phyloP scores from a whole-genome alignment of 192 early-diverging fungal species.

The Coemansia sp. region DNA sequence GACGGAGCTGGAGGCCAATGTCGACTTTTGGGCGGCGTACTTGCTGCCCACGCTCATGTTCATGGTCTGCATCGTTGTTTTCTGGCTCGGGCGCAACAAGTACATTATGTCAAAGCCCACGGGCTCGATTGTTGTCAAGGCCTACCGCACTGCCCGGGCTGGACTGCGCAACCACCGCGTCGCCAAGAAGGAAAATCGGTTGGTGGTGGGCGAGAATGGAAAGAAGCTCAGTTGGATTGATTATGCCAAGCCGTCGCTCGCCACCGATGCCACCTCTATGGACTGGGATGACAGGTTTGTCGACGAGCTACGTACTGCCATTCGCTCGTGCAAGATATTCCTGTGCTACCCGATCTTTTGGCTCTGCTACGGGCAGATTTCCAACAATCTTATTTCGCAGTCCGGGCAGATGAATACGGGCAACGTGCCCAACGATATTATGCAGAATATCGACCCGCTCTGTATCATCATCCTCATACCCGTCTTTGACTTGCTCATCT shows the following conservation, averaged over 20 bases:
- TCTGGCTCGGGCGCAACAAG: conserved; percentile 57
- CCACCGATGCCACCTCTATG: conserved; percentile 3
- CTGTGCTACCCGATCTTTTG: conserved; percentile 76
- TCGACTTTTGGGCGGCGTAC: conserved; percentile 63
- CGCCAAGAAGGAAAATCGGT: conserved; percentile 36
- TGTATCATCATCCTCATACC: conserved; percentile 62
- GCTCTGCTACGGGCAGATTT: conserved; percentile 70
- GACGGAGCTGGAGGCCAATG: conserved; percentile 59
- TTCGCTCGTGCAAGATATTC: conserved; percentile 72
- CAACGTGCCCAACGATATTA: conserved; percentile 63
- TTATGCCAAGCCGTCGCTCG: conserved; percentile 63
- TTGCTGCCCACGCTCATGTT: conserved; percentile 65
- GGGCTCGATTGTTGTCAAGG: conserved; percentile 60
- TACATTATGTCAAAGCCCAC: conserved; percentile 61
- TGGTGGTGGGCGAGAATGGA: conserved; percentile 29
- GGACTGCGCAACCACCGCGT: conserved; percentile 35
- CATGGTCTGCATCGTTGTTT: conserved; percentile 58
- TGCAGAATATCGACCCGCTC: conserved; percentile 65
- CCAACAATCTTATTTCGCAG: conserved; percentile 68
- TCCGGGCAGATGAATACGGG: conserved; percentile 63
- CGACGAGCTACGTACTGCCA: conserved; percentile 63
- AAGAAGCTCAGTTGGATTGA: conserved; percentile 56
- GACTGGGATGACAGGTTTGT: conserved; percentile 77
- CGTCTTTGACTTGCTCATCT: conserved; percentile 59
- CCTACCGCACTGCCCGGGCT: conserved; percentile 36